Conservation (phyloP, 2,329 filamentous ascomycete genomes). For the Pezicula rhizophila region DNA sequence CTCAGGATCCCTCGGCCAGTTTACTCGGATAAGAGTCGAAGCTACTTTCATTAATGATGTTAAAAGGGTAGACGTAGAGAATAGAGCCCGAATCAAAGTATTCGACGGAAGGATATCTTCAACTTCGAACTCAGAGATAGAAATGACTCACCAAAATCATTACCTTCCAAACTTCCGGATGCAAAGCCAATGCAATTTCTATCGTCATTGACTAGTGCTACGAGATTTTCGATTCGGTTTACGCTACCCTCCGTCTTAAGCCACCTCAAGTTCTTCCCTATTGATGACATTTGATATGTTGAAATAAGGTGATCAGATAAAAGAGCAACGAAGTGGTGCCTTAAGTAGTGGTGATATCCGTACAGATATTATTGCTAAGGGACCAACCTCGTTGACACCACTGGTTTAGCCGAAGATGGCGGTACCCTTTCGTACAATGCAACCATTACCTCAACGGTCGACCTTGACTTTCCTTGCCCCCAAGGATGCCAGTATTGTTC, state of each 20-base stretch:
- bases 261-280: slow-evolving; percentile 1
- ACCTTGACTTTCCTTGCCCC: slow-evolving; percentile 2
- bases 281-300: slow-evolving; percentile 5
- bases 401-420: slow-evolving; percentile 1
- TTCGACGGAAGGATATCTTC: slow-evolving; percentile 40
- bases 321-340: slow-evolving; percentile 5
- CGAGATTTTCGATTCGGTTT: slow-evolving; percentile 24
- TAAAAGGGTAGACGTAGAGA: slow-evolving; percentile 41
- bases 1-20: slow-evolving; percentile 56
- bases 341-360: slow-evolving; percentile 2
- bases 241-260: neutral
- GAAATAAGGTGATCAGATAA: slow-evolving; percentile 3
- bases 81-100: slow-evolving; percentile 61
- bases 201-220: slow-evolving; percentile 57
- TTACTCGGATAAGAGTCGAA: slow-evolving; percentile 50
- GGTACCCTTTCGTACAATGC: neutral
- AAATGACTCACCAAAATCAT: slow-evolving; percentile 50
- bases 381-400: slow-evolving; percentile 3
- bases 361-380: slow-evolving; percentile 3
- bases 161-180: slow-evolving; percentile 44
- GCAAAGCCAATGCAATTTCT: slow-evolving; percentile 54
- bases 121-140: slow-evolving; percentile 55
- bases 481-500: too few species aligned
- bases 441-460: slow-evolving; percentile 2
- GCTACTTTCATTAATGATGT: slow-evolving; percentile 48